A percentile compares a stretch with the other conserved stretches of the same genome.
Evolutionary conservation across 192 early-diverging fungal species (phyloP).

Genomic region (Paraglomus brasilianum): DNA sequence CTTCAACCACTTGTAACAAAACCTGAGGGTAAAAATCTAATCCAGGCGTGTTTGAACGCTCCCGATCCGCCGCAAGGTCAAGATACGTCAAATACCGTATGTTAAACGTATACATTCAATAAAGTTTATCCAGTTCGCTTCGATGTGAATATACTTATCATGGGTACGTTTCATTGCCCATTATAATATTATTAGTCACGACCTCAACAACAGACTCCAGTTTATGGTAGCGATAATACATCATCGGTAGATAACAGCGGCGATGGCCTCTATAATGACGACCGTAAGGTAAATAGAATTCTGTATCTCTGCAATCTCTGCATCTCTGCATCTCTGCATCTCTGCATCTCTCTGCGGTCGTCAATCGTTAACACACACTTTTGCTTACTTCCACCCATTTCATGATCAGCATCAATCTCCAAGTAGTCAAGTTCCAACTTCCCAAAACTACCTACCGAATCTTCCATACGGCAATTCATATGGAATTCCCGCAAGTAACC

Average conservation of each 20-base stretch:
- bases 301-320: neutral
- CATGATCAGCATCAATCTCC: neutral
- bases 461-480: slow-evolving; percentile 7
- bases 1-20: slow-evolving; percentile 91
- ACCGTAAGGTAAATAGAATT: slow-evolving; percentile 26
- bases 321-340: neutral
- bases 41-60: slow-evolving; percentile 89
- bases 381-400: neutral
- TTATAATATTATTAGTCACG: slow-evolving; percentile 16
- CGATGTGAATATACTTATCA: neutral
- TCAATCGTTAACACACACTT: no score
- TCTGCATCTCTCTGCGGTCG: neutral
- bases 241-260: slow-evolving; percentile 17
- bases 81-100: slow-evolving; percentile 37
- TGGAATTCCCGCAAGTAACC: slow-evolving; percentile 6
- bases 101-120: neutral
- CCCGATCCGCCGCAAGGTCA: slow-evolving; percentile 52
- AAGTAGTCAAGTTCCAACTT: slow-evolving; percentile 1
- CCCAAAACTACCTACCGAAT: neutral
- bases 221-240: slow-evolving; percentile 27
- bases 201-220: neutral
- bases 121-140: neutral
- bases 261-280: slow-evolving; percentile 15
- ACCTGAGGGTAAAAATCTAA: slow-evolving; percentile 88
- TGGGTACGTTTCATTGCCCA: neutral